These are phyloP conservation scores for Psilocybe cubensis DNA, from an alignment of 768 basidiomycete genomes.

Conservation along the genomic window DNA sequence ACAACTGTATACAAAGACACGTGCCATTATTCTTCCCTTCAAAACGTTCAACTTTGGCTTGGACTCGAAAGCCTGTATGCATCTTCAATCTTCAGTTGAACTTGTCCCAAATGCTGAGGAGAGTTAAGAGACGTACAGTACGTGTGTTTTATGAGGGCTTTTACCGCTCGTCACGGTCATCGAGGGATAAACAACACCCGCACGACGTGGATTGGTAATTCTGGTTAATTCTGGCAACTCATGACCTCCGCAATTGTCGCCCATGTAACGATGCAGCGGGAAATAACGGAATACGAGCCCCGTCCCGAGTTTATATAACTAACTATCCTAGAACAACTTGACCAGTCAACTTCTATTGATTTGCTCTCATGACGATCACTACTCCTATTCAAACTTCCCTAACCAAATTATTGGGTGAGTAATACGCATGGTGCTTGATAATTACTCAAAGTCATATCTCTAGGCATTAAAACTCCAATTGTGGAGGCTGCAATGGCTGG, in stretches of 20 bases:
- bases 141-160: too few species aligned
- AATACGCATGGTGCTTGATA: not conserved
- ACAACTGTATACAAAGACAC: constrained; percentile 19
- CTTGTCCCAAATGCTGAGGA: too few species aligned
- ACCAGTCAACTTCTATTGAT: not conserved
- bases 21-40: not conserved
- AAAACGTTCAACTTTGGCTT: not conserved
- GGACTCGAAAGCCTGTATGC: not conserved
- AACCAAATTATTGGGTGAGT: constrained; percentile 55
- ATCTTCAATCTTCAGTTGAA: too few species aligned
- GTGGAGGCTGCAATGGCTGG: constrained; percentile 74
- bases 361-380: not conserved
- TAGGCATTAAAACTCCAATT: constrained; percentile 63
- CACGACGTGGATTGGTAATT: not conserved
- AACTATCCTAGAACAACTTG: not conserved
- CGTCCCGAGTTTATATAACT: not conserved
- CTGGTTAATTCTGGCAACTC: not conserved
- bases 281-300: not conserved
- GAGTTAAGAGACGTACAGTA: too few species aligned
- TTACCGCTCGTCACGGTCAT: not conserved
- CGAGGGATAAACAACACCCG: not conserved
- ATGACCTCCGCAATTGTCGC: not conserved
- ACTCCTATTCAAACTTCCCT: constrained; percentile 37
- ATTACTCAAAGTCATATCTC: not conserved
- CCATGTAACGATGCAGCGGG: not conserved